Base-by-base conservation (phyloP, 495 filamentous ascomycete species). In the Penicilliopsis zonata region DNA sequence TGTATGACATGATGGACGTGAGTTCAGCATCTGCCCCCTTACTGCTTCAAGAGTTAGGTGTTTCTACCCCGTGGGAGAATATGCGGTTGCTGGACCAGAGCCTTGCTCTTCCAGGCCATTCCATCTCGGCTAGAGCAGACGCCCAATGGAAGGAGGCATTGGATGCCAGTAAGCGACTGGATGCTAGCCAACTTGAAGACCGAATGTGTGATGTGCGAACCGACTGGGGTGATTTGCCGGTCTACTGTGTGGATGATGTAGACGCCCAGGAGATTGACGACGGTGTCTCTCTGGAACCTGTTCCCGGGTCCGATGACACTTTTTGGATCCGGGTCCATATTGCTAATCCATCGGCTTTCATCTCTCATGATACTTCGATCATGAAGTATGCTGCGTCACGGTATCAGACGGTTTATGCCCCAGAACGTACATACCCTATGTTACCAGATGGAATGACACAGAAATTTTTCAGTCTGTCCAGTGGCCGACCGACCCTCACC, bases 311-410 rank as follows among this genome's bases (percentile, higher is more conserved):
- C 10, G 40, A 56, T 12, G 52, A 59, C 37, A 52, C 43, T 5
- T 80, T 72, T 43, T 96, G 92, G 92, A 59, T 96, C 18, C 86
- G 82, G 46, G 53, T 92, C 8, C 90, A 98, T 47, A 65, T 93
- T 21, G 90, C 92, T n/a, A 90, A 96, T 46, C 92, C 88, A 2
- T 80, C 86, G 3, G 83, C 90, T n/a, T 81, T 80, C 41, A 65
- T 96, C 33, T 27, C 48, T 1, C 68, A 66, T 9, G 61, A 75
- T 12, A 59, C 74, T 28, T 46, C 56, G 8, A 49, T 82, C 10
- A 74, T 77, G 13, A 56, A 72, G 39, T 69, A 77, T 41, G 86
- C 87, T 0, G 65, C 74, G 19, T 55, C 70, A 18, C 62, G 78
- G 18, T 56, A 69, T 2, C 60, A 78, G 37, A 80, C 72, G 2